phyloP scores from a whole-genome alignment of 2,329 filamentous ascomycete genomes.

The Claviceps pusilla region DNA sequence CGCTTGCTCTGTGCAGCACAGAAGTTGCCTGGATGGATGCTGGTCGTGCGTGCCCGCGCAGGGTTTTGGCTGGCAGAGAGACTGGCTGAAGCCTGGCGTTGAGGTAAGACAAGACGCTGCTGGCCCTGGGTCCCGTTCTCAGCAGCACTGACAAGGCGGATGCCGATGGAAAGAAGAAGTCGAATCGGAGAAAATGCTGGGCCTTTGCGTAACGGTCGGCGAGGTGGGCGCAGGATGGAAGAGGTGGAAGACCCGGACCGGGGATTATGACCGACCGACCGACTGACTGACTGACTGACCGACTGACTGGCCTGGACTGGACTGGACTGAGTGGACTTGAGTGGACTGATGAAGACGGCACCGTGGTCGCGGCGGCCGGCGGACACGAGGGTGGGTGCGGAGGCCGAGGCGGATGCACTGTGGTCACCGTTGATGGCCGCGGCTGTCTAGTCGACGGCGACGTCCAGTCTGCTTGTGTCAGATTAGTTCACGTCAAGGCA shows the following conservation, averaged over 20 bases:
- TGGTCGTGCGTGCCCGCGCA: background rate
- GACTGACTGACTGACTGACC: background rate
- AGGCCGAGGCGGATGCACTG: slow-evolving; percentile 1
- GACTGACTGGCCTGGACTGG: background rate
- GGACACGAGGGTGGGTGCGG: slow-evolving; percentile 3
- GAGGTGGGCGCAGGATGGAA: slow-evolving; percentile 7
- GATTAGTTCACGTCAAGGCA: background rate
- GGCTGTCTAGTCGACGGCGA: slow-evolving; percentile 1
- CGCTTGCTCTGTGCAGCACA: slow-evolving; percentile 1
- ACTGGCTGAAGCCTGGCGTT: slow-evolving; percentile 8
- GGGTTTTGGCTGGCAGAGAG: background rate
- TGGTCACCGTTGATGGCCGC: background rate
- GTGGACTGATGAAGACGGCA: background rate
- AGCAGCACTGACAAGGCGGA: background rate
- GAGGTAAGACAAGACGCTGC: slow-evolving; percentile 5
- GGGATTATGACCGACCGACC: background rate
- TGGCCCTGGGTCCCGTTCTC: slow-evolving; percentile 5
- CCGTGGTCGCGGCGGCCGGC: background rate
- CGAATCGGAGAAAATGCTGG: background rate
- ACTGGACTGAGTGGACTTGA: background rate
- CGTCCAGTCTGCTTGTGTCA: background rate
- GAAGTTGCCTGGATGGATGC: background rate
- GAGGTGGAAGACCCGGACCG: slow-evolving; percentile 1
- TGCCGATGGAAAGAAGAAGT: background rate
- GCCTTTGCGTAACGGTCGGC: slow-evolving; percentile 7